These are phyloP conservation scores for Globisporangium splendens DNA, from an alignment of 352 stramenopile genomes.

Conservation along the genomic window DNA sequence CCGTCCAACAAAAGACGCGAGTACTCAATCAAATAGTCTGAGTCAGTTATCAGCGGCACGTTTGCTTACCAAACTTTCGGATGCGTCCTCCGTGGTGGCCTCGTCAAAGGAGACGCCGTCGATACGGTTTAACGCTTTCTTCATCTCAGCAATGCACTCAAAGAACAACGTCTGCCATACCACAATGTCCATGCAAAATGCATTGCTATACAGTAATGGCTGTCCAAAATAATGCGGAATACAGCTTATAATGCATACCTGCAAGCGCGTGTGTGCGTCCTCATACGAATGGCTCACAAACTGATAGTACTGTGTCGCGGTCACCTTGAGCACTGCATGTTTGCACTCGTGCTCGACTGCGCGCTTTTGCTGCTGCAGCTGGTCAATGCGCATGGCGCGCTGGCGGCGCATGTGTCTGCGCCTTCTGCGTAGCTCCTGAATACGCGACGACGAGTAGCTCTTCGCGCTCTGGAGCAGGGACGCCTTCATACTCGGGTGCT, in stretches of 20 bases:
- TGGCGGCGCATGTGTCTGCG: not conserved
- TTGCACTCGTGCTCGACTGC: slow-evolving; percentile 10
- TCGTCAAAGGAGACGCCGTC: slow-evolving; percentile 18
- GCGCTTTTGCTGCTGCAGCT: slow-evolving; percentile 10
- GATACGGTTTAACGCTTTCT: slow-evolving; percentile 32
- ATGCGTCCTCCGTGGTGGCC: slow-evolving; percentile 16
- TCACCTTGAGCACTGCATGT: not conserved
- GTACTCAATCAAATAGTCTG: too few species aligned
- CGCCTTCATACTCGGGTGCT: not conserved
- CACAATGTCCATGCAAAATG: not conserved
- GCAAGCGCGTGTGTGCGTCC: slow-evolving; percentile 4
- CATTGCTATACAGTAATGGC: too few species aligned
- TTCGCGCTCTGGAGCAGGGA: not conserved
- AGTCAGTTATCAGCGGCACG: too few species aligned
- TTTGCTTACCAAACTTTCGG: slow-evolving; percentile 39
- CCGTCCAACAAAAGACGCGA: too few species aligned
- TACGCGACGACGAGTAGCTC: not conserved
- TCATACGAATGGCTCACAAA: slow-evolving; percentile 5
- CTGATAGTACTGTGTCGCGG: slow-evolving; percentile 1
- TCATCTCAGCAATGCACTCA: slow-evolving; percentile 40
- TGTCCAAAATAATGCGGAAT: too few species aligned
- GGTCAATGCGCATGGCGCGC: not conserved
- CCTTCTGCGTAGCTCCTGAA: slow-evolving; percentile 6
- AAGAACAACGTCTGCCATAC: slow-evolving; percentile 26
- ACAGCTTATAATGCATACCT: slow-evolving; percentile 3